Conservation (phyloP, 2,329 filamentous ascomycete genomes). For the Exutisphaerella laricina region DNA sequence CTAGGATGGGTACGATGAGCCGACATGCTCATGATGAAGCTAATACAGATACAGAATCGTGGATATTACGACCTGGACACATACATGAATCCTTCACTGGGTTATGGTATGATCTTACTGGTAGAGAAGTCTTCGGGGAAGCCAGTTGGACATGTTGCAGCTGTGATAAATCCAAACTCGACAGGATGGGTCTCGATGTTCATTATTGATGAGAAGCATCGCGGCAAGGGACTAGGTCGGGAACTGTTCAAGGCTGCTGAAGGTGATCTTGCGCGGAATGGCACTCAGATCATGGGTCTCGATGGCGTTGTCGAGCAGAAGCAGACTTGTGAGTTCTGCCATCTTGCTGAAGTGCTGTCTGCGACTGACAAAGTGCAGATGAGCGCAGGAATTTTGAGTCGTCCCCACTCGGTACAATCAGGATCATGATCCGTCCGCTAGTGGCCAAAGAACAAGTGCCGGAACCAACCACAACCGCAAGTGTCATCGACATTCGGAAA, state of each 20-base stretch:
- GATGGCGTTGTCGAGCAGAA: conserved; percentile 37
- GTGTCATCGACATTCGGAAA: conserved; percentile 23
- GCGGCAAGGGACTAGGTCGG: conserved; percentile 32
- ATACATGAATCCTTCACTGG: conserved; percentile 29
- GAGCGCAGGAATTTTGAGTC: conserved; percentile 32
- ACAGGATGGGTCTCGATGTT: conserved; percentile 39
- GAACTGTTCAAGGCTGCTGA: conserved; percentile 31
- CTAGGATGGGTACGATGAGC: conserved; percentile 31
- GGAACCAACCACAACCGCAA: neutral
- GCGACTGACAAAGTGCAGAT: no score
- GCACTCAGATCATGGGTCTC: conserved; percentile 29
- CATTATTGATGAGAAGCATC: conserved; percentile 29
- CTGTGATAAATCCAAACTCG: conserved; percentile 32
- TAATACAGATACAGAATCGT: conserved; percentile 29
- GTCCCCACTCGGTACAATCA: conserved; percentile 24
- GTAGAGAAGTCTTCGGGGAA: conserved; percentile 23
- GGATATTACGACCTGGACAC: conserved; percentile 30
- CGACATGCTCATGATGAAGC: neutral
- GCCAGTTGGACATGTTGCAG: conserved; percentile 32
- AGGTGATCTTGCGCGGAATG: conserved; percentile 19
- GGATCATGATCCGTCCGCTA: conserved; percentile 27
- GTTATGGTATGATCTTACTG: conserved; percentile 32
- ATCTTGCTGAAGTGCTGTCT: no score
- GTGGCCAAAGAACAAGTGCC: conserved; percentile 4
- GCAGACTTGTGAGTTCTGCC: conserved; percentile 25